Conservation (phyloP, 225 moss, liverwort and hornwort species). For the Marchantia polymorpha region DNA sequence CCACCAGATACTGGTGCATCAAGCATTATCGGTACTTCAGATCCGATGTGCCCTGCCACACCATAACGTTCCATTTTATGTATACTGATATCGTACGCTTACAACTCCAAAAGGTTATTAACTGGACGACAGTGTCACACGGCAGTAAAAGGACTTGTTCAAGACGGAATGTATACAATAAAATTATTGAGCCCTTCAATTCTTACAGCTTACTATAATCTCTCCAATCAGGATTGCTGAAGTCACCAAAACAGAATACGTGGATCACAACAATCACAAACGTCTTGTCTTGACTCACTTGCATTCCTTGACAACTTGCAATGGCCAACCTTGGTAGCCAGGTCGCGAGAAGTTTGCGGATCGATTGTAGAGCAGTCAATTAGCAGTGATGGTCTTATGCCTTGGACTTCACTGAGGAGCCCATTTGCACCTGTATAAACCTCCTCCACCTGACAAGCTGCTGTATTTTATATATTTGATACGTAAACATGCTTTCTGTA, state of each 20-base stretch:
- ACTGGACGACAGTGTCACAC: too few species aligned
- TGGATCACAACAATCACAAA: neutral
- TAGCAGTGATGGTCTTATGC: conserved; percentile 72
- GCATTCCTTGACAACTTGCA: conserved; percentile 45
- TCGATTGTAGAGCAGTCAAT: conserved; percentile 94
- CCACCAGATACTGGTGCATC: conserved; percentile 99
- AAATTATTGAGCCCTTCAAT: too few species aligned
- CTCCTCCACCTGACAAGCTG: conserved; percentile 64
- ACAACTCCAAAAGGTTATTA: too few species aligned
- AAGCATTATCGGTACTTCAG: conserved; percentile 51
- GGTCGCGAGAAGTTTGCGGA: conserved; percentile 68
- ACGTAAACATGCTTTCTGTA: neutral
- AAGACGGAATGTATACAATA: too few species aligned
- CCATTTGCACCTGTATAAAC: conserved; percentile 76
- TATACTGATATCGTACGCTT: neutral
- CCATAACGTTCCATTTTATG: neutral
- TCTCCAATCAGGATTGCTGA: too few species aligned
- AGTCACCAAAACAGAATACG: too few species aligned
- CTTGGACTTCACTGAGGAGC: conserved; percentile 41
- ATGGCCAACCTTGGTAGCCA: conserved; percentile 59
- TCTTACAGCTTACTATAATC: too few species aligned
- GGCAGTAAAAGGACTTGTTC: too few species aligned
- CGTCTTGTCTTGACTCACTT: conserved; percentile 44
- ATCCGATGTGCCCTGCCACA: conserved; percentile 57
- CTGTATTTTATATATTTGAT: conserved; percentile 1